Conservation (phyloP, 139 green algal genomes). For the Chlorella sp. region DNA sequence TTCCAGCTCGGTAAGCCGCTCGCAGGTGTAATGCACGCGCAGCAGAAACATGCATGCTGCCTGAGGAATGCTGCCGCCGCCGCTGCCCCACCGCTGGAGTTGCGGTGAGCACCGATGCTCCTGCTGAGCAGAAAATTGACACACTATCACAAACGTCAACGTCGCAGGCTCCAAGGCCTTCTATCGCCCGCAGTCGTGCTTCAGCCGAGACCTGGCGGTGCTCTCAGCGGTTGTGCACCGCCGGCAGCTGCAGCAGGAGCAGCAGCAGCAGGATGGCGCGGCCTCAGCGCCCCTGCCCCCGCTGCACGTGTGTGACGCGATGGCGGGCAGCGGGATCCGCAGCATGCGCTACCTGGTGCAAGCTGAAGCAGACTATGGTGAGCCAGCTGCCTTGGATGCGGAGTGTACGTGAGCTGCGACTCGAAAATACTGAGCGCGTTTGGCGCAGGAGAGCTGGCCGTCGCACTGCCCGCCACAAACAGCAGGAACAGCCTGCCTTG, state of each 20-base stretch:
- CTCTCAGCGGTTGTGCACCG: constrained; percentile 17
- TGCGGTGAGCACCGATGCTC: no score
- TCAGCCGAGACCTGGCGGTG: constrained; percentile 22
- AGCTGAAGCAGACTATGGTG: constrained; percentile 1
- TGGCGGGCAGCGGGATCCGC: constrained; percentile 22
- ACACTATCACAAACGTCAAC: no score
- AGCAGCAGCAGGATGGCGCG: not conserved
- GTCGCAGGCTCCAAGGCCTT: not conserved
- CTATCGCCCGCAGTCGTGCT: constrained; percentile 26
- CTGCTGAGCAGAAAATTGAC: no score
- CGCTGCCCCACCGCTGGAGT: no score
- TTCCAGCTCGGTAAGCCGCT: no score
- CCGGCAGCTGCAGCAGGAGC: constrained; percentile 3
- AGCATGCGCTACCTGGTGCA: constrained; percentile 25
- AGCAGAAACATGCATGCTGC: no score
- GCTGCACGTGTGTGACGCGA: constrained; percentile 13
- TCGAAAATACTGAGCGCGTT: no score
- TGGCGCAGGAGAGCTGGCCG: no score
- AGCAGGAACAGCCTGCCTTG: no score
- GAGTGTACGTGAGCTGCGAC: not conserved
- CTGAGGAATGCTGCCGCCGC: no score
- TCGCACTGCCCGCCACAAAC: no score
- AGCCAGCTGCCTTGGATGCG: not conserved
- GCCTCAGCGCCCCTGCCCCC: not conserved
- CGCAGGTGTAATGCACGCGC: no score